These are phyloP conservation scores for Adansonia grandidieri DNA, from an alignment of 441 rosid genomes.

Conservation along the genomic window DNA sequence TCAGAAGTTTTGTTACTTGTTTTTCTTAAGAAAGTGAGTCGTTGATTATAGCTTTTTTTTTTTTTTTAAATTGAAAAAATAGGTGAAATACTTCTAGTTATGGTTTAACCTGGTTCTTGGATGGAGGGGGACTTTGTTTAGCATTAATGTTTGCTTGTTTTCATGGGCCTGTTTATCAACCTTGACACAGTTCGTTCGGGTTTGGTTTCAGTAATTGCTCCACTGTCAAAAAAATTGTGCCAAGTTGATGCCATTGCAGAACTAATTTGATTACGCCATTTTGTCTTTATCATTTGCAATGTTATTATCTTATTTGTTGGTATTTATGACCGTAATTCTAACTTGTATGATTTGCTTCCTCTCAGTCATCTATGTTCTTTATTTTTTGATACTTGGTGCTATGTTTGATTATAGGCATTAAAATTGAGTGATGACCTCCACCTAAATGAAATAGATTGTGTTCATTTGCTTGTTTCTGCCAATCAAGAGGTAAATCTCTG, in stretches of 20 bases:
- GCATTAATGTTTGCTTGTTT: neutral
- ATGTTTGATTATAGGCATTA: constrained; percentile 54
- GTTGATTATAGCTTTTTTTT: neutral
- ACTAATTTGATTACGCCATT: constrained; percentile 7
- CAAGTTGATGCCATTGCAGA: neutral
- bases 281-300: neutral
- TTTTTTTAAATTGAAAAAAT: constrained; percentile 1
- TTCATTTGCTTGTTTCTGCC: constrained; percentile 80
- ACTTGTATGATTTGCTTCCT: constrained; percentile 15
- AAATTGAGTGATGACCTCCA: constrained; percentile 89
- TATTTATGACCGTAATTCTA: neutral
- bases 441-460: constrained; percentile 87
- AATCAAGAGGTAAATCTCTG: constrained; percentile 77
- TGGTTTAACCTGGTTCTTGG: neutral
- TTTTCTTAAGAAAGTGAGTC: neutral
- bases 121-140: neutral
- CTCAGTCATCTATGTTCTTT: constrained; percentile 7
- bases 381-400: constrained; percentile 14
- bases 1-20: neutral
- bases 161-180: neutral
- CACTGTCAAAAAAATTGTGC: neutral
- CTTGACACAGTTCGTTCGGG: neutral
- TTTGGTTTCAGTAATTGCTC: neutral
- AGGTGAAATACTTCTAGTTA: constrained; percentile 12
- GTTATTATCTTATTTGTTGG: neutral